Conservation (phyloP, 495 filamentous ascomycete genomes). For the Recurvomyces mirabilis region DNA sequence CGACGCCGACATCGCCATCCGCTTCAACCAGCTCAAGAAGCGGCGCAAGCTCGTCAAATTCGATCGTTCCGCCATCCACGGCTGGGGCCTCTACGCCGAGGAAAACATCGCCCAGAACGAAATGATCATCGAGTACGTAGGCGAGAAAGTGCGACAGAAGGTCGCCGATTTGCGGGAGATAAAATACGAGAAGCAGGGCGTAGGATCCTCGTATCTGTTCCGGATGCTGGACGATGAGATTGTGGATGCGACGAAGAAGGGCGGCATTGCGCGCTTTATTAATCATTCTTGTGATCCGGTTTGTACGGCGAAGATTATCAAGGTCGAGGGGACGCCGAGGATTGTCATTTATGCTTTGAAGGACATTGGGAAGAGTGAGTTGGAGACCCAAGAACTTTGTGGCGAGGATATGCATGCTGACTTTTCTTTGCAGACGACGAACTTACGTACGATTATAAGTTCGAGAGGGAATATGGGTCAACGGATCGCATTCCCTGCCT, state of each 20-base stretch:
- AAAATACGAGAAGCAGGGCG: slow-evolving; percentile 87
- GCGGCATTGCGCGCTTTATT: slow-evolving; percentile 96
- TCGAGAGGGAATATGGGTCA: slow-evolving; percentile 90
- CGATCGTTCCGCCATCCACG: slow-evolving; percentile 93
- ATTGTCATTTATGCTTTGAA: slow-evolving; percentile 97
- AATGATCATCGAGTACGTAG: slow-evolving; percentile 99
- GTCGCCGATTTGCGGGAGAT: slow-evolving; percentile 90
- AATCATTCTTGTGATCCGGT: slow-evolving; percentile 98
- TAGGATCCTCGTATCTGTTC: slow-evolving; percentile 96
- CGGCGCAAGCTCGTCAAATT: slow-evolving; percentile 99
- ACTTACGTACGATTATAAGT: slow-evolving; percentile 99
- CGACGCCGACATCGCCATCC: slow-evolving; percentile 44
- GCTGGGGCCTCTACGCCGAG: slow-evolving; percentile 96
- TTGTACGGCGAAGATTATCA: slow-evolving; percentile 99
- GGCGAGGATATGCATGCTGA: neutral
- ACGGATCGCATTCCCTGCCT: slow-evolving; percentile 94
- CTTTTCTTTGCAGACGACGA: slow-evolving; percentile 65
- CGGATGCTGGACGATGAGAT: slow-evolving; percentile 96
- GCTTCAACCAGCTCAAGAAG: slow-evolving; percentile 99
- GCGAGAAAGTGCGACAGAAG: slow-evolving; percentile 90
- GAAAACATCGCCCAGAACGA: slow-evolving; percentile 95
- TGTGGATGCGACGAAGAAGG: slow-evolving; percentile 95
- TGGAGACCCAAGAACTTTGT: neutral
- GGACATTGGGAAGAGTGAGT: slow-evolving; percentile 89
- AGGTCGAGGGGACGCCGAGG: slow-evolving; percentile 95